These are phyloP conservation scores for Populus deltoides DNA, from an alignment of 345 rosid species.

Conservation along the genomic window DNA sequence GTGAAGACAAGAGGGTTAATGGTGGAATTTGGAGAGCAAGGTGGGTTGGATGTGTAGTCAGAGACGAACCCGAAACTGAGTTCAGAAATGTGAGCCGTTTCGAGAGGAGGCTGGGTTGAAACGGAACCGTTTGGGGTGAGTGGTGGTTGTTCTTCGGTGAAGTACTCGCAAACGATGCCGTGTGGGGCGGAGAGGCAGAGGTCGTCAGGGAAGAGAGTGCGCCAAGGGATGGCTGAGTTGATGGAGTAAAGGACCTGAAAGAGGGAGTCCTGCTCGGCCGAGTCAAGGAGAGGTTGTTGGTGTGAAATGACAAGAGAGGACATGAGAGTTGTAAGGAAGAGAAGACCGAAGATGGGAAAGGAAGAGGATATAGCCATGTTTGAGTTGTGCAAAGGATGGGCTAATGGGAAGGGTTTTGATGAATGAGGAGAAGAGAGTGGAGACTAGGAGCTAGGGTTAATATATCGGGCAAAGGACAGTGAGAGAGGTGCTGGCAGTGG, in stretches of 20 bases:
- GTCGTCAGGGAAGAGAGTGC: slow-evolving; percentile 52
- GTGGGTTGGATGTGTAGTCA: slow-evolving; percentile 56
- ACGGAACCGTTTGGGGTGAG: slow-evolving; percentile 8
- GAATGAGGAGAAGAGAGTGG: background rate
- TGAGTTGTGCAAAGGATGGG: background rate
- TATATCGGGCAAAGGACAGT: background rate
- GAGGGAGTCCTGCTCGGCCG: slow-evolving; percentile 52
- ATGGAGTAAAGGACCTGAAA: slow-evolving; percentile 50
- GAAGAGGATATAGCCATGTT: slow-evolving; percentile 18
- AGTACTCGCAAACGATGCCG: slow-evolving; percentile 60
- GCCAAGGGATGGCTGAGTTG: slow-evolving; percentile 58
- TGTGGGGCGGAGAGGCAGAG: slow-evolving; percentile 64
- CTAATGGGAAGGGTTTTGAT: background rate
- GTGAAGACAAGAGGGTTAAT: slow-evolving; percentile 51
- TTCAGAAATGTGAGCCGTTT: slow-evolving; percentile 49
- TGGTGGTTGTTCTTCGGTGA: slow-evolving; percentile 17
- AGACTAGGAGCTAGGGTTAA: background rate
- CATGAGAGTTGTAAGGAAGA: slow-evolving; percentile 27
- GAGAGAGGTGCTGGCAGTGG: background rate
- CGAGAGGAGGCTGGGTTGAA: background rate
- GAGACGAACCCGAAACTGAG: slow-evolving; percentile 61
- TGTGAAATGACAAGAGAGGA: slow-evolving; percentile 9
- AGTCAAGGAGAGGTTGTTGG: slow-evolving; percentile 39
- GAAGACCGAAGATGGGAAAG: slow-evolving; percentile 5
- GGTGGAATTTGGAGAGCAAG: slow-evolving; percentile 52